Percentiles rank a stretch among this genome's conserved stretches.
Conservation (phyloP, 2,329 filamentous ascomycete genomes). For the Aureobasidium sp. region DNA sequence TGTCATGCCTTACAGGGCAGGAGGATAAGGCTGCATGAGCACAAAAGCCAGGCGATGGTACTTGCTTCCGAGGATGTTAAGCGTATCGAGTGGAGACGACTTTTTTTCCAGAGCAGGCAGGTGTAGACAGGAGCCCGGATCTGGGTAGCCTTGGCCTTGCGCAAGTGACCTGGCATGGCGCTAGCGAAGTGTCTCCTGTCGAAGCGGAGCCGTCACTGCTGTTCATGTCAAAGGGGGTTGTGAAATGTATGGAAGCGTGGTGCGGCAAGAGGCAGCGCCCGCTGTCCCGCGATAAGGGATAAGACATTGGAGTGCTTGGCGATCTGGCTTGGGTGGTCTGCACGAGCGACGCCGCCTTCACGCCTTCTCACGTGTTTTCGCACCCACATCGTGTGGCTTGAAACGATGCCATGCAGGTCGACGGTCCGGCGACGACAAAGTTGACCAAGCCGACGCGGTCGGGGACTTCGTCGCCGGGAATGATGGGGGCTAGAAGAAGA, state of each 20-base stretch:
- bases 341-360: background rate
- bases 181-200: slow-evolving; percentile 15
- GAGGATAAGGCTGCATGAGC: slow-evolving; percentile 9
- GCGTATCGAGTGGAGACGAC: slow-evolving; percentile 4
- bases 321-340: background rate
- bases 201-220: slow-evolving; percentile 10
- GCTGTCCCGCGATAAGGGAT: slow-evolving; percentile 17
- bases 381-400: slow-evolving; percentile 8
- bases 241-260: slow-evolving; percentile 1
- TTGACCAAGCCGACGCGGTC: background rate
- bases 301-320: slow-evolving; percentile 9
- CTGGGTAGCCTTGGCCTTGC: slow-evolving; percentile 7
- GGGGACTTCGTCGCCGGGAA: slow-evolving; percentile 1
- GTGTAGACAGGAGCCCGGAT: slow-evolving; percentile 4
- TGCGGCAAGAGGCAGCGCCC: slow-evolving; percentile 14
- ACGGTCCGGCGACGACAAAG: background rate
- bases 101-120: background rate
- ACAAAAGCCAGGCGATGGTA: background rate
- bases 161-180: slow-evolving; percentile 8
- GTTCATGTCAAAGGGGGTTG: background rate
- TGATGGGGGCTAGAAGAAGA: slow-evolving; percentile 4
- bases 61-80: slow-evolving; percentile 2
- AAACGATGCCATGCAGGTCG: background rate
- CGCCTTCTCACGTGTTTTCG: slow-evolving; percentile 11
- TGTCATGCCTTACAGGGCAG: slow-evolving; percentile 4